Conservation (phyloP, 2,329 filamentous ascomycete species). For the Penicillium sp. region DNA sequence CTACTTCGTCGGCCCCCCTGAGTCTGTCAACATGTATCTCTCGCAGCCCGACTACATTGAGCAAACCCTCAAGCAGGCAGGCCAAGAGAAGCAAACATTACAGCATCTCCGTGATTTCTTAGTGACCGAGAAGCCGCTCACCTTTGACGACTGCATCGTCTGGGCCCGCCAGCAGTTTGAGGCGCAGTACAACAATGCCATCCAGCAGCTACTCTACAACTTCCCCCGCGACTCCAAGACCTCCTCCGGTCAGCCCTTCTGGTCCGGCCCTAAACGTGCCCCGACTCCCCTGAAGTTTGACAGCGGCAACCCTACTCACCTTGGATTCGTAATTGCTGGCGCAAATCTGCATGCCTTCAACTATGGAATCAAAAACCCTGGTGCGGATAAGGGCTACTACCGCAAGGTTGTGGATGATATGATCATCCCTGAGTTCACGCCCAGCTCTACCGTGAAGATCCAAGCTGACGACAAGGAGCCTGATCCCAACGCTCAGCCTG, state of each 20-base stretch:
- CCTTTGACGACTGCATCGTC: conserved; percentile 92
- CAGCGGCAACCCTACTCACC: conserved; percentile 77
- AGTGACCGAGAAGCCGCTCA: conserved; percentile 85
- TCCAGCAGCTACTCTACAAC: conserved; percentile 92
- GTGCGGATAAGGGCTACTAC: conserved; percentile 69
- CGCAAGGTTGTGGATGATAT: conserved; percentile 81
- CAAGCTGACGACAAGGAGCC: conserved; percentile 94
- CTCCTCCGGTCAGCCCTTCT: conserved; percentile 87
- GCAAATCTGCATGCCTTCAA: conserved; percentile 97
- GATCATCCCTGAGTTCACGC: conserved; percentile 93
- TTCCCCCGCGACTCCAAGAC: conserved; percentile 94
- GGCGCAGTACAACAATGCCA: conserved; percentile 94
- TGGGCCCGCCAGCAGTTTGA: conserved; percentile 95
- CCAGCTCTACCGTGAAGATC: conserved; percentile 89
- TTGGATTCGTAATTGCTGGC: conserved; percentile 81
- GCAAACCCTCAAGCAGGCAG: conserved; percentile 83
- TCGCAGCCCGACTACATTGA: conserved; percentile 89
- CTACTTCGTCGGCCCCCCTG: conserved; percentile 88
- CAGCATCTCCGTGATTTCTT: conserved; percentile 89
- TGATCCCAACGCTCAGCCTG: conserved; percentile 73
- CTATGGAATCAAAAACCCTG: conserved; percentile 90
- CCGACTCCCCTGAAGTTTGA: conserved; percentile 91
- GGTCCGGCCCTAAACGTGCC: conserved; percentile 97
- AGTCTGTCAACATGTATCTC: conserved; percentile 92
- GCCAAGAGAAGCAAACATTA: conserved; percentile 90